Percentiles rank a stretch among this genome's conserved stretches.
phyloP scores from a whole-genome alignment of 345 rosid species.

The sweet orange (Citrus sinensis) region DVS_A1.0 CM039167.1:19561501-19562000 shows the following conservation, averaged over 20 bases:
- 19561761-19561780: conserved; percentile 22
- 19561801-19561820: too few species aligned
- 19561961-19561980: too few species aligned
- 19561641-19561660: conserved; percentile 88
- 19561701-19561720: conserved; percentile 43
- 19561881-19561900: too few species aligned
- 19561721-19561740: conserved; percentile 41
- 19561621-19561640: background rate
- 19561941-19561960: too few species aligned
- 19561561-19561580: background rate
- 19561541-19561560: background rate
- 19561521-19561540: background rate
- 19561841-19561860: too few species aligned
- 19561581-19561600: background rate
- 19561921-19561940: too few species aligned
- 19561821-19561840: too few species aligned
- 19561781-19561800: too few species aligned
- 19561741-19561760: conserved; percentile 67
- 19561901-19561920: too few species aligned
- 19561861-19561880: too few species aligned
- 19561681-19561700: conserved; percentile 49
- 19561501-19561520: background rate
- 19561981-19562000: too few species aligned
- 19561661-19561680: conserved; percentile 67
- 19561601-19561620: background rate